These are phyloP conservation scores for Nicotiana benthamiana DNA, from an alignment of 257 asterid species.

Conservation along the genomic window DNA sequence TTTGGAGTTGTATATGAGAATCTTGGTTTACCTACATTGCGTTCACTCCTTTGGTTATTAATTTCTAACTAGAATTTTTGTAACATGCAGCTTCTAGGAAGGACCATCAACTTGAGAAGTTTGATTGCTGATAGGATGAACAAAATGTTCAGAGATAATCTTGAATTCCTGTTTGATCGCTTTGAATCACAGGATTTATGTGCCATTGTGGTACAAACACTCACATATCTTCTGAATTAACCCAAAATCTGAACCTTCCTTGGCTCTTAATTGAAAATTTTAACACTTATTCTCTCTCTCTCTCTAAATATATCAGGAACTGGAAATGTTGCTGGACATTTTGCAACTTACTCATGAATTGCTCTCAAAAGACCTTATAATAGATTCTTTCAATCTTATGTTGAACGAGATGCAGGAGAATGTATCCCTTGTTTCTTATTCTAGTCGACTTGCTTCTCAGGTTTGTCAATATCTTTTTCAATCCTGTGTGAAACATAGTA, in stretches of 20 bases:
- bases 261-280: background rate
- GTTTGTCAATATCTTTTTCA: constrained; percentile 23
- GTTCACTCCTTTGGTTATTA: background rate
- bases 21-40: background rate
- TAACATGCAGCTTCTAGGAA: constrained; percentile 70
- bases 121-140: constrained; percentile 84
- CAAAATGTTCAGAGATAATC: constrained; percentile 79
- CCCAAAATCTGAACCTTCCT: constrained; percentile 2
- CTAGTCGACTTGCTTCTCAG: constrained; percentile 98
- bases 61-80: constrained; percentile 9
- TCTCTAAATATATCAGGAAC: constrained; percentile 47
- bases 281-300: background rate
- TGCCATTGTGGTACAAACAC: constrained; percentile 71
- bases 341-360: constrained; percentile 80
- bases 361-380: constrained; percentile 64
- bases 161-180: constrained; percentile 84
- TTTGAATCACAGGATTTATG: constrained; percentile 95
- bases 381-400: constrained; percentile 81
- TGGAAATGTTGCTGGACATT: constrained; percentile 76
- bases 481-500: background rate
- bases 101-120: constrained; percentile 90
- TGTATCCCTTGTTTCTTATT: constrained; percentile 88
- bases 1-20: background rate
- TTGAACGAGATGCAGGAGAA: constrained; percentile 95
- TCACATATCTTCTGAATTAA: background rate